Evolutionary conservation across 2,329 filamentous ascomycete genomes (phyloP).

Genomic region (Didymella glomerata): DNA sequence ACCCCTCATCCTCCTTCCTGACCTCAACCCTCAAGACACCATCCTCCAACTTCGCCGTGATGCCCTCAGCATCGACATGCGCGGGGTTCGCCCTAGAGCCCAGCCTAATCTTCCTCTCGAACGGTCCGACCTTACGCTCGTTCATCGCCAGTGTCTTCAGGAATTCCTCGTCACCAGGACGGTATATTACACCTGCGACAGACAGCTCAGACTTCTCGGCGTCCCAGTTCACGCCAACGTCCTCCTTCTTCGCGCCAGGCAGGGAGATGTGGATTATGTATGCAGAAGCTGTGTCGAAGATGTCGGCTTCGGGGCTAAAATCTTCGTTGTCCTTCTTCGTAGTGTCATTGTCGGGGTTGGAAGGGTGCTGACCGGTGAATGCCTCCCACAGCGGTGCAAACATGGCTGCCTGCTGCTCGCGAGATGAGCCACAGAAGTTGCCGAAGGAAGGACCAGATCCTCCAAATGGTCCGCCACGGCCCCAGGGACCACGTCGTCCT

Average conservation of each 20-base stretch:
- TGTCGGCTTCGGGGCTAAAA: constrained; percentile 74
- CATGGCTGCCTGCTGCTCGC: constrained; percentile 33
- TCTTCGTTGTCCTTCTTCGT: constrained; percentile 38
- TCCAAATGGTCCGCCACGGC: constrained; percentile 26
- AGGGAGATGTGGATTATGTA: constrained; percentile 75
- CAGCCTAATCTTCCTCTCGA: constrained; percentile 74
- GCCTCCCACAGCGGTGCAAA: constrained; percentile 45
- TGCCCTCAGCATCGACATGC: constrained; percentile 71
- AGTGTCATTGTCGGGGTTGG: constrained; percentile 23
- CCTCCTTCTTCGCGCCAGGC: constrained; percentile 80
- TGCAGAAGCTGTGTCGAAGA: constrained; percentile 72
- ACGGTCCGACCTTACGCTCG: constrained; percentile 77
- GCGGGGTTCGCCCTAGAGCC: constrained; percentile 63
- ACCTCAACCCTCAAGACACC: constrained; percentile 80
- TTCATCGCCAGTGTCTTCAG: constrained; percentile 68
- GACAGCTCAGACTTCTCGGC: constrained; percentile 70
- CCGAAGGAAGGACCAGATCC: neutral
- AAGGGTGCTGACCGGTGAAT: constrained; percentile 39
- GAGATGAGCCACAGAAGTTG: constrained; percentile 26
- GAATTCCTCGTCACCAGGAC: constrained; percentile 74
- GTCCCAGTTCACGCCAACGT: constrained; percentile 80
- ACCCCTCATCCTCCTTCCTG: constrained; percentile 72
- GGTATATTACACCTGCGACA: constrained; percentile 76
- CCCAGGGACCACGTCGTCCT: constrained; percentile 41
- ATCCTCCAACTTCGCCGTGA: constrained; percentile 80